Evolutionary conservation across 495 filamentous ascomycete species (phyloP).

Genomic region (Parathielavia hyrcaniae): DNA sequence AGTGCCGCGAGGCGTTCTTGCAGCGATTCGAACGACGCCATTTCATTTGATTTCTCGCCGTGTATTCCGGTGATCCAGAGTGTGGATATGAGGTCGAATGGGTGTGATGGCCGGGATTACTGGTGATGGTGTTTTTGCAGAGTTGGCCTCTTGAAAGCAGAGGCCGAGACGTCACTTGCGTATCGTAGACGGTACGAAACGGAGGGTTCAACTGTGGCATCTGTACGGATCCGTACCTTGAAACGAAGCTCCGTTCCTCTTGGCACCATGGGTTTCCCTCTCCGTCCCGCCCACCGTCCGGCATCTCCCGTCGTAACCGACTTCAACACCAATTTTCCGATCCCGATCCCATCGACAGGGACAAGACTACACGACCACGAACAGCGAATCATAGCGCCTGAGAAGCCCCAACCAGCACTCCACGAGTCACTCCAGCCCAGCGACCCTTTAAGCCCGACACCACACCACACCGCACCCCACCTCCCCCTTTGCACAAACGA

Average conservation of each 20-base stretch:
- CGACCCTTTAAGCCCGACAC: background rate
- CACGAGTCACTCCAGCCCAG: too few species aligned
- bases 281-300: slow-evolving; percentile 11
- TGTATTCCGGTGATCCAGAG: slow-evolving; percentile 26
- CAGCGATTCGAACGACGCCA: slow-evolving; percentile 52
- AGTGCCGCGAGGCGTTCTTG: slow-evolving; percentile 62
- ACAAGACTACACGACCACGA: background rate
- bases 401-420: background rate
- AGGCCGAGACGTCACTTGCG: background rate
- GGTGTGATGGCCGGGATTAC: background rate
- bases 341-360: background rate
- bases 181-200: background rate
- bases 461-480: too few species aligned
- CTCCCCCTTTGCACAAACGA: too few species aligned
- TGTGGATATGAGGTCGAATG: background rate
- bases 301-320: slow-evolving; percentile 9
- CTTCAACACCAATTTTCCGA: slow-evolving; percentile 17
- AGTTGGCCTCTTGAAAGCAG: slow-evolving; percentile 15
- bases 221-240: background rate
- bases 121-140: background rate
- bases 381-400: background rate
- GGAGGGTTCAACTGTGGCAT: background rate
- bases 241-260: slow-evolving; percentile 3
- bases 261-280: background rate
- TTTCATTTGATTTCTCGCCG: background rate